Conservation (phyloP, 306 rosid genomes). For the Potentilla sterilis region DNA sequence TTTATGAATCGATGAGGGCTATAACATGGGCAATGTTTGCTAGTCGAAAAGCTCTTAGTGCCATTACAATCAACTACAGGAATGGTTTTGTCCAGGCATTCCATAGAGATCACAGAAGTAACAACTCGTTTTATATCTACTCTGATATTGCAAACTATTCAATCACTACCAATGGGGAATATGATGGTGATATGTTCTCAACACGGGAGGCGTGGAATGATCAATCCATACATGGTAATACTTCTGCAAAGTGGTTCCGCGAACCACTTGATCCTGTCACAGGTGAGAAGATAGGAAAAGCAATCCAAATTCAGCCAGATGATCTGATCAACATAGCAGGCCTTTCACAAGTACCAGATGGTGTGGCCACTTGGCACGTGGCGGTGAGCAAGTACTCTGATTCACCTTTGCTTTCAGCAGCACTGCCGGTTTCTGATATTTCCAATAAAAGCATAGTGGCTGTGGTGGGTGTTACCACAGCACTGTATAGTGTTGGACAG, state of each 20-base stretch:
- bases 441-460: slow-evolving; percentile 83
- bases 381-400: slow-evolving; percentile 92
- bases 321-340: slow-evolving; percentile 89
- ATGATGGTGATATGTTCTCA: slow-evolving; percentile 36
- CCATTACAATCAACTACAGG: slow-evolving; percentile 84
- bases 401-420: slow-evolving; percentile 96
- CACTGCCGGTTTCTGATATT: slow-evolving; percentile 88
- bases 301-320: slow-evolving; percentile 77
- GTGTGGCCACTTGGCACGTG: slow-evolving; percentile 96
- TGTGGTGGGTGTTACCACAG: slow-evolving; percentile 95
- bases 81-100: slow-evolving; percentile 98
- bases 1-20: slow-evolving; percentile 84
- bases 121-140: slow-evolving; percentile 86
- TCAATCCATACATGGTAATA: slow-evolving; percentile 61
- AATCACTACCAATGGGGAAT: slow-evolving; percentile 43
- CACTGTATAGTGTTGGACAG: slow-evolving; percentile 92
- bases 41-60: slow-evolving; percentile 82
- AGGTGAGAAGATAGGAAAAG: slow-evolving; percentile 90
- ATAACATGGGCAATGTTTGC: slow-evolving; percentile 90
- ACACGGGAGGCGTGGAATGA: slow-evolving; percentile 60
- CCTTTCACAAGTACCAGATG: slow-evolving; percentile 85
- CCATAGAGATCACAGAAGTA: slow-evolving; percentile 82
- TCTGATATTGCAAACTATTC: slow-evolving; percentile 88
- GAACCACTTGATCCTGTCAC: slow-evolving; percentile 90
- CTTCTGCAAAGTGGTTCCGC: slow-evolving; percentile 81